phyloP scores from a whole-genome alignment of 2,329 filamentous ascomycete genomes.

The Neodidymelliopsis sp. region DNA sequence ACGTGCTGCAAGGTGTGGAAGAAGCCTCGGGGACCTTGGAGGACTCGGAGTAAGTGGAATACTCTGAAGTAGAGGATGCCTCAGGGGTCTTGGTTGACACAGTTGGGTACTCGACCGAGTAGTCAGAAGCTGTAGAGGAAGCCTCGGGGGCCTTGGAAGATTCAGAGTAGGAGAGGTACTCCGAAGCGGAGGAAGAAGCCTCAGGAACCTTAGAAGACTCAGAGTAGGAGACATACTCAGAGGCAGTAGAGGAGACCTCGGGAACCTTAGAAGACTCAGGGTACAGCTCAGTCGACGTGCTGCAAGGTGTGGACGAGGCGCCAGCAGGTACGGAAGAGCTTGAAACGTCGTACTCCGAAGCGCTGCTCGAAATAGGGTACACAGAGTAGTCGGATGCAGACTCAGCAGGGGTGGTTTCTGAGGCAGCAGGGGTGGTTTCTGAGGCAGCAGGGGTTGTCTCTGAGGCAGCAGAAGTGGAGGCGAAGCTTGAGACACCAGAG shows the following conservation, averaged over 20 bases:
- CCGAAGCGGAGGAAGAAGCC: slow-evolving; percentile 3
- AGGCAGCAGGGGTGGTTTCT: background rate
- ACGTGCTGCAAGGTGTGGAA: slow-evolving; percentile 26
- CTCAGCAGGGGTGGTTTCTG: background rate
- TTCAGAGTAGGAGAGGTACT: too few species aligned
- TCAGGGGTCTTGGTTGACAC: slow-evolving; percentile 13
- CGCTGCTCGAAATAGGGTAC: slow-evolving; percentile 10
- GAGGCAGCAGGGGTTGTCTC: background rate
- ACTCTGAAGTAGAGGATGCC: background rate
- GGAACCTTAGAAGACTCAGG: slow-evolving; percentile 17
- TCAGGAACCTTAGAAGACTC: slow-evolving; percentile 10
- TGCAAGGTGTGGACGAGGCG: slow-evolving; percentile 15
- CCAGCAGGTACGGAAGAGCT: slow-evolving; percentile 5
- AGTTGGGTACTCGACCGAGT: background rate
- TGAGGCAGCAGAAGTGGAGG: background rate
- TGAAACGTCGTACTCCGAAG: slow-evolving; percentile 3
- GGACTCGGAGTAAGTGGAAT: slow-evolving; percentile 10
- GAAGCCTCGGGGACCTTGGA: slow-evolving; percentile 6
- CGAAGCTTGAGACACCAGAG: background rate
- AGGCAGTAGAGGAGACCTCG: slow-evolving; percentile 13
- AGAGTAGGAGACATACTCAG: slow-evolving; percentile 8
- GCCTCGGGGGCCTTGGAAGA: slow-evolving; percentile 23
- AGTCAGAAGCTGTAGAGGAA: slow-evolving; percentile 2
- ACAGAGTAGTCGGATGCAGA: slow-evolving; percentile 2
- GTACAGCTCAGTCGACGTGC: slow-evolving; percentile 16